Conservation (phyloP, 2,329 filamentous ascomycete species). For the Sarocladium strictum region DNA sequence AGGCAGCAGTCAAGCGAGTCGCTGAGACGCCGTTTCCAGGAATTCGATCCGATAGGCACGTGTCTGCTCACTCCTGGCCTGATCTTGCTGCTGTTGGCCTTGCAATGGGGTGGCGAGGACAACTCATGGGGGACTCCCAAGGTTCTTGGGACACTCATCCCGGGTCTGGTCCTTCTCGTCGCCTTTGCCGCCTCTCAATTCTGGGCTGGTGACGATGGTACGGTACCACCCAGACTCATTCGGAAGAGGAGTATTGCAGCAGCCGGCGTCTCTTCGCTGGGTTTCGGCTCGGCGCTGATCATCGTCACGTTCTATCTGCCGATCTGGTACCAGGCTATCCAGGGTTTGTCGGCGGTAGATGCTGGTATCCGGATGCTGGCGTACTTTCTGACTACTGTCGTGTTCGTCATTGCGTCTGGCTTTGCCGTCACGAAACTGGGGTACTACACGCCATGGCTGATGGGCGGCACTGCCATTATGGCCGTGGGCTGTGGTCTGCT, state of each 20-base stretch:
- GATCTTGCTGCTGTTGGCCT: constrained; percentile 35
- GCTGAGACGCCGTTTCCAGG: not conserved
- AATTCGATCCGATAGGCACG: constrained; percentile 19
- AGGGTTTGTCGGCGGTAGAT: constrained; percentile 23
- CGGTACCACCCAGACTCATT: constrained; percentile 34
- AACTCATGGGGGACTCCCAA: constrained; percentile 43
- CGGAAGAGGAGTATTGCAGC: constrained; percentile 32
- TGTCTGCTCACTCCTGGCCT: constrained; percentile 12
- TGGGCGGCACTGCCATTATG: constrained; percentile 25
- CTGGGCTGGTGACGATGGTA: constrained; percentile 25
- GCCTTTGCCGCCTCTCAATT: not conserved
- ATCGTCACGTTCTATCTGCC: constrained; percentile 36
- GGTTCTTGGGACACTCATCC: constrained; percentile 44
- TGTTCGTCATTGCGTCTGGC: constrained; percentile 22
- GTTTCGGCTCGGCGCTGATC: constrained; percentile 23
- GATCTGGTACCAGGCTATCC: constrained; percentile 45
- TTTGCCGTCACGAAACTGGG: constrained; percentile 24
- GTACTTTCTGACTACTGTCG: constrained; percentile 20
- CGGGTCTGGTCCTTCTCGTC: not conserved
- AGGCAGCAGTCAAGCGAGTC: constrained; percentile 5
- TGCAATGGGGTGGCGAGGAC: constrained; percentile 41
- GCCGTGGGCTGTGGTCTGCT: constrained; percentile 34
- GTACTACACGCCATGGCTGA: constrained; percentile 36
- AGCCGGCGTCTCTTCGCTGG: constrained; percentile 23
- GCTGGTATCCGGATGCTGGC: constrained; percentile 23